phyloP scores from a whole-genome alignment of 441 rosid genomes.

The Populus hybrid region DNA sequence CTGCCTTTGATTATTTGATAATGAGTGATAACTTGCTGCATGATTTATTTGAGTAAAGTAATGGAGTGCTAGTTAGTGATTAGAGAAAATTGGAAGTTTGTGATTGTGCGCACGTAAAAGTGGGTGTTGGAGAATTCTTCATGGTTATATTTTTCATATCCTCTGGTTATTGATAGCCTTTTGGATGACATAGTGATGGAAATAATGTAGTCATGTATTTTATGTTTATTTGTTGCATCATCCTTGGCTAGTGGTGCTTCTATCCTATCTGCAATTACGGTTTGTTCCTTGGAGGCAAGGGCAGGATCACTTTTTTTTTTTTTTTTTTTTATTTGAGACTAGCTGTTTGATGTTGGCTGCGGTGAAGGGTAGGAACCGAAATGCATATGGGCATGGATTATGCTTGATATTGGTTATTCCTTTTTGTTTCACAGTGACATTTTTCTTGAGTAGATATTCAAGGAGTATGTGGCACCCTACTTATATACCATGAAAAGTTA shows the following conservation, averaged over 20 bases:
- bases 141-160: neutral
- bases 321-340: neutral
- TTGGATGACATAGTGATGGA: neutral
- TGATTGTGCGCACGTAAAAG: neutral
- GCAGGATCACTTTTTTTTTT: neutral
- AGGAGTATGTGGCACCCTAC: neutral
- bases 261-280: neutral
- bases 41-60: neutral
- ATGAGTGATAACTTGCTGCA: neutral
- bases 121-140: neutral
- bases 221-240: neutral
- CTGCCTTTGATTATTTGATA: neutral
- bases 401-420: neutral
- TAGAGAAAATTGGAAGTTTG: neutral
- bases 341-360: neutral
- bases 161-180: neutral
- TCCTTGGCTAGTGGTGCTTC: neutral
- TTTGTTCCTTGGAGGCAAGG: neutral
- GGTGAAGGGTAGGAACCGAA: neutral
- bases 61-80: neutral
- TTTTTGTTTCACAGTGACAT: neutral
- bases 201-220: neutral
- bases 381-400: neutral
- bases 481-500: neutral
- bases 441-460: neutral